phyloP scores from a whole-genome alignment of 2,329 filamentous ascomycete species.

The Monilinia laxa region DNA sequence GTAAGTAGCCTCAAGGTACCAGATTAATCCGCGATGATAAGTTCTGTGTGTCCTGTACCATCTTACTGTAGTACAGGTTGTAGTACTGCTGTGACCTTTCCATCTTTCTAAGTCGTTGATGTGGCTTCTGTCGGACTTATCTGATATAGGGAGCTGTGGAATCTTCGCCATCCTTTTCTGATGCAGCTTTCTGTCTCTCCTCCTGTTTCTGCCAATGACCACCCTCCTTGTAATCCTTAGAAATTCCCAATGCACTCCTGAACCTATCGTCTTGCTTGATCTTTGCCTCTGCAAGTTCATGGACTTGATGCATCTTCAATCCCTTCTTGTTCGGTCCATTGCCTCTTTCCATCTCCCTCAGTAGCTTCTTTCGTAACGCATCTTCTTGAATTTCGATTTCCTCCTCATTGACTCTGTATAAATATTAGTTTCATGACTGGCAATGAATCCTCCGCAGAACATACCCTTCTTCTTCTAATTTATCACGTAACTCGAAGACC shows the following conservation, averaged over 20 bases:
- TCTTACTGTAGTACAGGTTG: not conserved
- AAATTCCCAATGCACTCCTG: conserved; percentile 82
- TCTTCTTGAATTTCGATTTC: conserved; percentile 81
- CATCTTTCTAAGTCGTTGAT: not conserved
- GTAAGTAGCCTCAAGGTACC: not conserved
- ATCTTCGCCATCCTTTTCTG: conserved; percentile 17
- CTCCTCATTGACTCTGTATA: conserved; percentile 71
- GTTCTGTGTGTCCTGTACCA: not conserved
- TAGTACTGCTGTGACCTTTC: not conserved
- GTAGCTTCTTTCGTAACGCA: conserved; percentile 62
- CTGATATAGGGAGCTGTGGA: not conserved
- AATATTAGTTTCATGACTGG: conserved; percentile 15
- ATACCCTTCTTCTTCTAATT: conserved; percentile 86
- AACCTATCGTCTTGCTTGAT: conserved; percentile 91
- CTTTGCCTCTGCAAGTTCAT: conserved; percentile 94
- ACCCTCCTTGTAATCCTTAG: conserved; percentile 81
- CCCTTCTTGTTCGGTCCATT: conserved; percentile 48
- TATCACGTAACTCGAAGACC: conserved; percentile 85
- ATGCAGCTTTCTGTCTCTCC: conserved; percentile 25
- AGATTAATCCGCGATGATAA: not conserved
- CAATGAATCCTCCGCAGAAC: conserved; percentile 32
- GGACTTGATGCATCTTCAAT: conserved; percentile 90
- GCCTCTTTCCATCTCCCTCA: conserved; percentile 44
- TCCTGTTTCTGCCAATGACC: conserved; percentile 84
- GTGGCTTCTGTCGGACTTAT: not conserved